phyloP scores from a whole-genome alignment of 768 basidiomycete species.

The Omphalotus guepiniiformis region DNA sequence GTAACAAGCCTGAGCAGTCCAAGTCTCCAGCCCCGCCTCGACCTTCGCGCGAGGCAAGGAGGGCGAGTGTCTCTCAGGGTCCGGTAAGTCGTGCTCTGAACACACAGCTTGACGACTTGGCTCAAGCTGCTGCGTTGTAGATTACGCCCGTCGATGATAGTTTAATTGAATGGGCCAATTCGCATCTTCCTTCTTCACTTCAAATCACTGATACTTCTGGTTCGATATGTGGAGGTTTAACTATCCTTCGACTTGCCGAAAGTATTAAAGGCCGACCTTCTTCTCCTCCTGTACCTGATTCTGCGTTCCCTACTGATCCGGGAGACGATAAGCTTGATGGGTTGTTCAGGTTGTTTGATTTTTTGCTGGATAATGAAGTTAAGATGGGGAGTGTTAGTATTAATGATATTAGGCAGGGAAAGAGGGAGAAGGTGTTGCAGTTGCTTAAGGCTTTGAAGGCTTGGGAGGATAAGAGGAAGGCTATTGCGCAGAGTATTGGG shows the following conservation, averaged over 20 bases:
- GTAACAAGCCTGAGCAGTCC: constrained; percentile 12
- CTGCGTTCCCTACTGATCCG: constrained; percentile 65
- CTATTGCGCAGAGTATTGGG: constrained; percentile 51
- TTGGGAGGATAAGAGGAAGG: constrained; percentile 76
- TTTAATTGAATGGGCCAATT: constrained; percentile 89
- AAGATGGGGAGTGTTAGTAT: constrained; percentile 91
- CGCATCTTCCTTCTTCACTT: constrained; percentile 61
- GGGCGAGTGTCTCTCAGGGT: constrained; percentile 22
- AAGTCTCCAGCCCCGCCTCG: constrained; percentile 48
- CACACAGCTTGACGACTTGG: too few relatives aligned
- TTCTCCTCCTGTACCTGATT: constrained; percentile 71
- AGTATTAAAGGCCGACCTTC: constrained; percentile 63
- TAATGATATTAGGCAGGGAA: constrained; percentile 85
- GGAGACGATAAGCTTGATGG: constrained; percentile 83
- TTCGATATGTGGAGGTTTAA: constrained; percentile 60
- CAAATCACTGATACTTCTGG: constrained; percentile 48
- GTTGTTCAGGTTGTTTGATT: constrained; percentile 87
- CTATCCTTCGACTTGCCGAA: constrained; percentile 83
- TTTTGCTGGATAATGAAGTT: constrained; percentile 86
- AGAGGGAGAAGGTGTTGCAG: constrained; percentile 76
- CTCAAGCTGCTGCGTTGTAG: too few relatives aligned
- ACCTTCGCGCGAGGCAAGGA: constrained; percentile 62
- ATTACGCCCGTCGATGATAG: constrained; percentile 36
- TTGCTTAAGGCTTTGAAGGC: constrained; percentile 69
- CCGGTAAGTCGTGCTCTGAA: background rate